Conservation (phyloP, 176 grass and related monocot species). For the Paspalum notatum region DNA sequence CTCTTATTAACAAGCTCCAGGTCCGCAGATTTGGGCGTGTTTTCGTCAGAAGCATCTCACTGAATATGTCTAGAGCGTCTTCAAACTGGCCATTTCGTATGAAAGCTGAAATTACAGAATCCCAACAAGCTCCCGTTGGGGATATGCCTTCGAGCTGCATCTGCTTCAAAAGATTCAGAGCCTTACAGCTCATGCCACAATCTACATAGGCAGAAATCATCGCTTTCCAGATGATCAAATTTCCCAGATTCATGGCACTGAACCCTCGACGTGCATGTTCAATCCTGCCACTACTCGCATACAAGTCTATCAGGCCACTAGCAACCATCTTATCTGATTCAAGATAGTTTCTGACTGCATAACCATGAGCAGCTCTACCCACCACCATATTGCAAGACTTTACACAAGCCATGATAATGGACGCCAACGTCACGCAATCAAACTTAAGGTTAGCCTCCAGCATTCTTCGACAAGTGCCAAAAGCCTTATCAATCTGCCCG, state of each 20-base stretch:
- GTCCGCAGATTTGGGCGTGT: constrained; percentile 63
- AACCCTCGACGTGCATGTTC: constrained; percentile 52
- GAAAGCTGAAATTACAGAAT: constrained; percentile 60
- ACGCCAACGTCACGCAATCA: constrained; percentile 63
- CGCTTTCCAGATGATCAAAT: constrained; percentile 60
- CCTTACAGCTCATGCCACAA: constrained; percentile 47
- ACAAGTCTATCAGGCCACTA: constrained; percentile 70
- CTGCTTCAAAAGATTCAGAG: constrained; percentile 59
- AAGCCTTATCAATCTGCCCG: constrained; percentile 47
- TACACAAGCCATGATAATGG: constrained; percentile 61
- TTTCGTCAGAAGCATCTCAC: constrained; percentile 64
- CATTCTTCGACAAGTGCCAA: constrained; percentile 55
- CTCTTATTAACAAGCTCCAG: constrained; percentile 57
- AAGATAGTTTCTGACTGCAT: constrained; percentile 55
- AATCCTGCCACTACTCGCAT: constrained; percentile 51
- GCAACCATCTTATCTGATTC: constrained; percentile 53
- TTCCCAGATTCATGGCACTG: constrained; percentile 41
- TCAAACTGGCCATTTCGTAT: constrained; percentile 40
- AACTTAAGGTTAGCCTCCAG: constrained; percentile 53
- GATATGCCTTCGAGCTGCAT: constrained; percentile 67
- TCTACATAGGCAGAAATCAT: constrained; percentile 67
- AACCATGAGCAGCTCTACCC: constrained; percentile 75
- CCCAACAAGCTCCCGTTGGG: constrained; percentile 68
- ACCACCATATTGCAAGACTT: constrained; percentile 41
- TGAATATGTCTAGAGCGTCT: constrained; percentile 54